Evolutionary conservation across 352 stramenopile species (phyloP).

Genomic region (Blastocystis sp.): DNA sequence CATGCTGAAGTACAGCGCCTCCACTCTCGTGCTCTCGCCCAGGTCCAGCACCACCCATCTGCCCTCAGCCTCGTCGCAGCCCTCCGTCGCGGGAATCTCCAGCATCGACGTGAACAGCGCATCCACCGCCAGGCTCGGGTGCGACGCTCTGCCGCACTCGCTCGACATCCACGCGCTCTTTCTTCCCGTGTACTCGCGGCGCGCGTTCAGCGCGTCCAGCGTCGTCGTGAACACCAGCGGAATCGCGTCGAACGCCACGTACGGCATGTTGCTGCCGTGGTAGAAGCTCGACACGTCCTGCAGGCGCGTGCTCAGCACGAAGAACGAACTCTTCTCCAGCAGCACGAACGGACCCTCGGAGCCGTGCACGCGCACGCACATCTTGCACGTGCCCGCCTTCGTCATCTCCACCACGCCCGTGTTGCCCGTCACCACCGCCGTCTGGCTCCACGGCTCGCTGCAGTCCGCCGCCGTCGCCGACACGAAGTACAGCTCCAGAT

Average conservation of each 20-base stretch:
- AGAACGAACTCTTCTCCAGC: not conserved
- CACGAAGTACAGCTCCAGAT: slow-evolving; percentile 28
- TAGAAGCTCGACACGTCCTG: slow-evolving; percentile 28
- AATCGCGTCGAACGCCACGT: slow-evolving; percentile 63
- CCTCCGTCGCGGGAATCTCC: slow-evolving; percentile 27
- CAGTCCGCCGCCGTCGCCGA: not conserved
- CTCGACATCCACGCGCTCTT: not conserved
- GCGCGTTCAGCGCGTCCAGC: not conserved
- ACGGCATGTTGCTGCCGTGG: not conserved
- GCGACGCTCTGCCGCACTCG: slow-evolving; percentile 44
- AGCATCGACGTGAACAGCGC: not conserved
- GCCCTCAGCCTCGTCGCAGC: slow-evolving; percentile 8
- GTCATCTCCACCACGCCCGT: not conserved
- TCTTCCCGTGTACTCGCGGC: not conserved
- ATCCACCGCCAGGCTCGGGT: not conserved
- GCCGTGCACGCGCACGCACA: slow-evolving; percentile 20
- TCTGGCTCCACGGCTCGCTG: not conserved
- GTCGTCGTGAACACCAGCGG: slow-evolving; percentile 62
- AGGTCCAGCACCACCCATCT: slow-evolving; percentile 54
- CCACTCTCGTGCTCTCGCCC: slow-evolving; percentile 41
- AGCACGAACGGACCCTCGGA: not conserved
- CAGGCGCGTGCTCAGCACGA: not conserved
- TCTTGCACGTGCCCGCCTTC: not conserved
- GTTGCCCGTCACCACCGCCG: not conserved
- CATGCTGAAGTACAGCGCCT: slow-evolving; percentile 17